phyloP scores from a whole-genome alignment of 345 rosid species.

The Arabidopsis suecica region DNA sequence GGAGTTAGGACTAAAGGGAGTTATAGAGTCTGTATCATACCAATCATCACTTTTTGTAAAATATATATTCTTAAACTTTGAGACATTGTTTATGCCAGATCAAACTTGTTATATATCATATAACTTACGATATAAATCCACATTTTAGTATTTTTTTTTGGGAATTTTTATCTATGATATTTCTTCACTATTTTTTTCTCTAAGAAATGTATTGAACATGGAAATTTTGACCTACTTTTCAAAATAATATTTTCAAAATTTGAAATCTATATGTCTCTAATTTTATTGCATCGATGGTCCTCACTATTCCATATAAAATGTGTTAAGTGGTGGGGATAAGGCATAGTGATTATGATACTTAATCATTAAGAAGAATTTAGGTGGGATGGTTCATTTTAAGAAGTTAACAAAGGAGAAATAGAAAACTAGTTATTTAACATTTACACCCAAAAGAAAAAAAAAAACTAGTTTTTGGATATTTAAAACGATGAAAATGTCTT shows the following conservation, averaged over 20 bases:
- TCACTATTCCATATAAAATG: slow-evolving; percentile 35
- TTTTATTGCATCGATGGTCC: slow-evolving; percentile 33
- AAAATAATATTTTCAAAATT: slow-evolving; percentile 25
- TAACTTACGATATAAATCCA: background rate
- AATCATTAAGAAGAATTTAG: slow-evolving; percentile 18
- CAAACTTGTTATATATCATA: too few relatives aligned
- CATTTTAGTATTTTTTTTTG: background rate
- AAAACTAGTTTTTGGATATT: background rate
- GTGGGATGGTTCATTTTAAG: slow-evolving; percentile 15
- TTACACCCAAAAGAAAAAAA: too few relatives aligned
- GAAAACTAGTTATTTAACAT: background rate
- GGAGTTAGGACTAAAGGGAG: background rate
- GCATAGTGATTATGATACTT: slow-evolving; percentile 38
- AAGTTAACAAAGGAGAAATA: slow-evolving; percentile 1
- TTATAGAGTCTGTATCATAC: background rate
- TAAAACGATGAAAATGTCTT: background rate
- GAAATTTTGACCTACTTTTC: background rate
- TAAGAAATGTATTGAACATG: background rate
- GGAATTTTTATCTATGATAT: background rate
- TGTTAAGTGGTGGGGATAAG: slow-evolving; percentile 35
- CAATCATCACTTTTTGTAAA: too few relatives aligned
- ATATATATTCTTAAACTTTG: too few relatives aligned
- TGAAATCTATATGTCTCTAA: slow-evolving; percentile 6
- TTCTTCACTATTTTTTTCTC: background rate
- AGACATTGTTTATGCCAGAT: too few relatives aligned